Evolutionary conservation across 208 protist genomes (phyloP).

Genomic region (Kentomonas sorsogonicus): DNA sequence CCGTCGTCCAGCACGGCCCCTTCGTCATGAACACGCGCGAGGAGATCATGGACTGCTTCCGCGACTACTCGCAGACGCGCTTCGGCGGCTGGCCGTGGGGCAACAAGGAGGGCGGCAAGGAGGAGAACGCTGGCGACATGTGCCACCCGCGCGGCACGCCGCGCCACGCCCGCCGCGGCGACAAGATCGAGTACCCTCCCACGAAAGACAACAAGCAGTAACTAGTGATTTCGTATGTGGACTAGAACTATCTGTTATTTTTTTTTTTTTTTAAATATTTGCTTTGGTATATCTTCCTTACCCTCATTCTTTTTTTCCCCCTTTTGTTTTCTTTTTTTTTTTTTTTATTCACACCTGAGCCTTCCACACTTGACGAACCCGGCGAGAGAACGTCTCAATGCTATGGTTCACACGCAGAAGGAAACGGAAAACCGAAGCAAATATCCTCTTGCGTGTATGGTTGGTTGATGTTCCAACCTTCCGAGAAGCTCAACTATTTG

Average conservation of each 20-base stretch:
- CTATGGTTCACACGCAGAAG: too few species aligned
- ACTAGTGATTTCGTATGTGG: too few species aligned
- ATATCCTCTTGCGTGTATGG: background rate
- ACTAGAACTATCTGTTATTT: too few species aligned
- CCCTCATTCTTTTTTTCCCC: conserved; percentile 1
- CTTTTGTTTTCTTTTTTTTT: conserved; percentile 12
- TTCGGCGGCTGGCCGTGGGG: conserved; percentile 70
- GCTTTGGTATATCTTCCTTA: conserved; percentile 8
- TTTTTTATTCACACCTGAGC: too few species aligned
- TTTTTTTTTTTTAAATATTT: conserved; percentile 10
- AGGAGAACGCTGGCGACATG: too few species aligned
- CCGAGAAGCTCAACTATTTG: background rate
- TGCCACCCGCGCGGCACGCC: too few species aligned
- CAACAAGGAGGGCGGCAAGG: too few species aligned
- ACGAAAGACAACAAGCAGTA: too few species aligned
- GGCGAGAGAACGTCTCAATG: too few species aligned
- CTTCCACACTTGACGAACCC: too few species aligned
- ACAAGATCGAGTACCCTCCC: too few species aligned
- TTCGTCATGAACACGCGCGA: conserved; percentile 93
- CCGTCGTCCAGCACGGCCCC: conserved; percentile 86
- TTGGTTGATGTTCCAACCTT: background rate
- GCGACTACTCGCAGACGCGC: conserved; percentile 57
- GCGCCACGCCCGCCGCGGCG: too few species aligned
- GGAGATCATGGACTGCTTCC: conserved; percentile 85
- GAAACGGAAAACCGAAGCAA: background rate